Base-by-base conservation (phyloP, 192 early-diverging fungal genomes). In the Linnemannia schmuckeri region DNA sequence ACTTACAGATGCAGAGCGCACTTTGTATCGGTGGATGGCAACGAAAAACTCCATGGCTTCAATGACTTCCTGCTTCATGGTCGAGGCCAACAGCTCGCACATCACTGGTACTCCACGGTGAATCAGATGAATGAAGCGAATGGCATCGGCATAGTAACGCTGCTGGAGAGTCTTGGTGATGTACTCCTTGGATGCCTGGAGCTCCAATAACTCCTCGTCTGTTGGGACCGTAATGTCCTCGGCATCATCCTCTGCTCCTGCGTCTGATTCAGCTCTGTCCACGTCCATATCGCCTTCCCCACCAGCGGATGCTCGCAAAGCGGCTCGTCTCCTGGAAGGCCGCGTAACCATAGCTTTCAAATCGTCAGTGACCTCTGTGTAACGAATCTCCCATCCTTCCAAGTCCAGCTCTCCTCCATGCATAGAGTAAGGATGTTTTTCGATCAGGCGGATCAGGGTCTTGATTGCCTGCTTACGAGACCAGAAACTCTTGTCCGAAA, bases 31-130 rank as follows among this genome's bases (percentile, higher is more conserved):
- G 86, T 96, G 92, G 5, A 96, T 95, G 0, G 92, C 89, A 1
- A 97, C 96, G 82, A 99, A 97, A 83, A 99, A 99, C 68, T 96
- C 95, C 96, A 99, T 99, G 2, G 95, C 94, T 80, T 99, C 98
- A 77, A 98, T 91, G 2, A 99, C 98, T 86, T 99, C 99, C 18
- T 94, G 85, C 81, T 99, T 99, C 70, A 91, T 93, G 35, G 95
- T 98, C 4, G 97, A 98, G 4, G 94, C 95, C 44, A 99, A 90
- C 3, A 99, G 92, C 88, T 97, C 94, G 44, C 94, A 92, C 55
- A 99, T 90, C 6, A 92, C 92, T 3, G 97, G 94, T 47, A 96
- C 93, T 0, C 94, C 93, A 10, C 91, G 91, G 47, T 97, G 93
- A 41, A 99, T 92, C 79, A 96, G 93, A 82, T 94, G 87, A 37